These are phyloP conservation scores for Castanospermum australe DNA, from an alignment of 306 rosid genomes.

Conservation along the genomic window DNA sequence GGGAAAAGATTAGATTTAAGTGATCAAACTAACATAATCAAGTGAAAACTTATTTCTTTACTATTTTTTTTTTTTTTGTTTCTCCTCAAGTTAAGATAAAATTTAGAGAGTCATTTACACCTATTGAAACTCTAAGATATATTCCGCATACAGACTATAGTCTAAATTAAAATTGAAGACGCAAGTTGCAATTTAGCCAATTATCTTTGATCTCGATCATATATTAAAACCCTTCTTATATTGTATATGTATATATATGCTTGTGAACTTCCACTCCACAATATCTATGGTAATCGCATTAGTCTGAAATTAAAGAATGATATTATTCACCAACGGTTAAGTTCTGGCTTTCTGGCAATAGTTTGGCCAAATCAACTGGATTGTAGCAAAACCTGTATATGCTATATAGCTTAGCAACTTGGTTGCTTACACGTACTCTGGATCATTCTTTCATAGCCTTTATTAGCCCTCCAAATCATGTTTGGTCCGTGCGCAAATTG, in stretches of 20 bases:
- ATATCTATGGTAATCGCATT: neutral
- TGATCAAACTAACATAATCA: no score
- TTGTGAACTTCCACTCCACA: neutral
- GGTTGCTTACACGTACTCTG: neutral
- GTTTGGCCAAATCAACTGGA: neutral
- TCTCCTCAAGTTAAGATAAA: no score
- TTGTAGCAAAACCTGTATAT: neutral
- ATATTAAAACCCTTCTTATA: no score
- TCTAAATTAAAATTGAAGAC: no score
- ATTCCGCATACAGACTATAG: no score
- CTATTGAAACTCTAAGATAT: no score
- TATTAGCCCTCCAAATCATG: slow-evolving; percentile 24
- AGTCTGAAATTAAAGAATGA: neutral
- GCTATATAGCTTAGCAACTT: neutral
- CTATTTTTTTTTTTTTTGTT: no score
- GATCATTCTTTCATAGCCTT: neutral
- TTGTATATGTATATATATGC: neutral
- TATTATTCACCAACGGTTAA: neutral
- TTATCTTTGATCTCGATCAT: no score
- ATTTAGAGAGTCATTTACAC: no score
- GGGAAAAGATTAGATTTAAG: no score
- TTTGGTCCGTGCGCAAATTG: slow-evolving; percentile 17
- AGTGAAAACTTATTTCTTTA: no score
- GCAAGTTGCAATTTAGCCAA: no score
- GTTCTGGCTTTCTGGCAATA: neutral